Evolutionary conservation across 73 alveolate genomes (phyloP).

Genomic region (Symbiodinium natans): DNA sequence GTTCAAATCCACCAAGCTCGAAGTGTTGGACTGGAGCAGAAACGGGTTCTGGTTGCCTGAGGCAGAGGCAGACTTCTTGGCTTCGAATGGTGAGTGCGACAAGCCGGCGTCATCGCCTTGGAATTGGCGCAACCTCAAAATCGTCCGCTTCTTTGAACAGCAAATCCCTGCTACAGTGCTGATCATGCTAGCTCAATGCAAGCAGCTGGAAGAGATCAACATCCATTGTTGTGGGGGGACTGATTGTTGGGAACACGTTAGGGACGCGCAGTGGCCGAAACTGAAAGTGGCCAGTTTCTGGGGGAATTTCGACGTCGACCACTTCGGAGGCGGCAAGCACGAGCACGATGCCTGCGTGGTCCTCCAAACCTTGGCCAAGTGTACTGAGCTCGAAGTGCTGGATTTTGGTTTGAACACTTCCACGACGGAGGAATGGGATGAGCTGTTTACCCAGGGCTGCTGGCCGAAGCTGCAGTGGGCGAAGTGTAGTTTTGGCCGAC

Average conservation of each 20-base stretch:
- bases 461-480: slow-evolving; percentile 24
- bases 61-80: no score
- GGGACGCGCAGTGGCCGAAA: neutral
- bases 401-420: neutral
- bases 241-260: no score
- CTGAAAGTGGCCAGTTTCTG: neutral
- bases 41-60: no score
- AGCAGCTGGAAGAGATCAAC: neutral
- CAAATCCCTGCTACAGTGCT: no score
- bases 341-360: no score
- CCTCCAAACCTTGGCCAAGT: neutral
- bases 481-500: neutral
- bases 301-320: neutral
- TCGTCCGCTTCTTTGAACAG: no score
- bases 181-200: neutral
- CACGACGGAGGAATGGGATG: neutral
- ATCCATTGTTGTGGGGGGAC: no score
- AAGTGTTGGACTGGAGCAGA: no score
- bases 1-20: no score
- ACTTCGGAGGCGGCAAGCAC: no score
- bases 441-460: neutral
- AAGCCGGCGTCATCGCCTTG: no score
- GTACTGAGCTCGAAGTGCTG: neutral
- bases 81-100: no score
- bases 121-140: neutral